A percentile compares a stretch with the other conserved stretches of the same genome.
These are phyloP conservation scores for Ettlia oleoabundans DNA, from an alignment of 139 green algal genomes.

Conservation along the genomic window DNA sequence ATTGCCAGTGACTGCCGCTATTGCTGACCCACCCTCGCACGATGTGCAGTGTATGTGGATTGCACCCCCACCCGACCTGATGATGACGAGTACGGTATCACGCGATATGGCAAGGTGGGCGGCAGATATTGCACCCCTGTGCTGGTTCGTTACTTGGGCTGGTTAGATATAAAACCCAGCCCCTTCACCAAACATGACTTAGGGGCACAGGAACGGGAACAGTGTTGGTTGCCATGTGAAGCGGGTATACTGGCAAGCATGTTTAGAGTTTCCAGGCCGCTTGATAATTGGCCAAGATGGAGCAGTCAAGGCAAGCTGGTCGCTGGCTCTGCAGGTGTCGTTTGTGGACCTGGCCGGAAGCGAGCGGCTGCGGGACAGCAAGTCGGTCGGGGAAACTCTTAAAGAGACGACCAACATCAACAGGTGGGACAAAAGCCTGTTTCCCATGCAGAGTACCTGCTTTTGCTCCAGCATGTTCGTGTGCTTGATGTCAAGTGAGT, in stretches of 20 bases:
- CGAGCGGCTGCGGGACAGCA: constrained; percentile 87
- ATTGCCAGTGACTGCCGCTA: neutral
- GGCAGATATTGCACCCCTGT: no score
- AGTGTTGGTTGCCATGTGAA: no score
- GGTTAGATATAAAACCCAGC: no score
- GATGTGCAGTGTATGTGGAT: constrained; percentile 65
- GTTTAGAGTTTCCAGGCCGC: neutral
- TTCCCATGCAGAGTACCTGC: no score
- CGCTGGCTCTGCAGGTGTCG: constrained; percentile 48
- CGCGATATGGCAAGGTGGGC: constrained; percentile 72
- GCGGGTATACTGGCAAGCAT: no score
- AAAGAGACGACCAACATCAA: constrained; percentile 96
- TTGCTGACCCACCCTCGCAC: neutral
- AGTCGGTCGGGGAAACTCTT: constrained; percentile 71
- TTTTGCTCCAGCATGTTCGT: no score
- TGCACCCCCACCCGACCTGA: constrained; percentile 29
- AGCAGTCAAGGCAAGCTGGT: neutral
- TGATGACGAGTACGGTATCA: constrained; percentile 60
- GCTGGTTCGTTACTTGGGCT: no score
- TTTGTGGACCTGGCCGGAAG: constrained; percentile 95
- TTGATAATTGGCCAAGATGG: neutral
- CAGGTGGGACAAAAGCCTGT: no score
- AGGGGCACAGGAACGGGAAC: no score
- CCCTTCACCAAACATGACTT: no score
- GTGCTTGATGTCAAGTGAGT: no score